phyloP scores from a whole-genome alignment of 805 yeast species.

The Candida silvicultrix region DNA sequence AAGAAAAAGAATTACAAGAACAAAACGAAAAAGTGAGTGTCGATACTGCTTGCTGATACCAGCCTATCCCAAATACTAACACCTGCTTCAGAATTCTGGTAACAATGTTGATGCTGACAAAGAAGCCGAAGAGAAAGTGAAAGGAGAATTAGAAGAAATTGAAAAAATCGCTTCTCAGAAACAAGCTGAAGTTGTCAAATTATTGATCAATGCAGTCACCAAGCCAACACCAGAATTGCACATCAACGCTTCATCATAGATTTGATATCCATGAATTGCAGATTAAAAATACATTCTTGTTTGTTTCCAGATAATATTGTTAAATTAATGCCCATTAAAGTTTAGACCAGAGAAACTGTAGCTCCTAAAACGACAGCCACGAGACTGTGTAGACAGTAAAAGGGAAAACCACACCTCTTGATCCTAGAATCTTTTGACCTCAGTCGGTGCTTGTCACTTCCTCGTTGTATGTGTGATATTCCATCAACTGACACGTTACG shows the following conservation, averaged over 20 bases:
- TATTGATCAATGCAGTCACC: conserved; percentile 73
- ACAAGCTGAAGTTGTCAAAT: conserved; percentile 61
- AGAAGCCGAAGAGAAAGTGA: conserved; percentile 71
- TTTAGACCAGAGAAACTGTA: conserved; percentile 10
- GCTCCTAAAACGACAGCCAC: no score
- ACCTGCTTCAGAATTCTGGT: conserved; percentile 47
- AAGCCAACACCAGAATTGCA: conserved; percentile 81
- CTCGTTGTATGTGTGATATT: conserved; percentile 29
- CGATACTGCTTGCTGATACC: neutral
- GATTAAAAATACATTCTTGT: neutral
- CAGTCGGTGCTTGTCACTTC: no score
- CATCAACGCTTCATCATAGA: conserved; percentile 47
- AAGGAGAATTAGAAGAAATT: conserved; percentile 64
- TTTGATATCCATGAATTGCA: neutral
- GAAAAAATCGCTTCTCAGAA: conserved; percentile 56
- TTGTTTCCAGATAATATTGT: conserved; percentile 23
- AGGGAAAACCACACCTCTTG: no score
- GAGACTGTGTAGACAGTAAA: no score
- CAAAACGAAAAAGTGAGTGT: conserved; percentile 50
- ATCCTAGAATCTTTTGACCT: no score
- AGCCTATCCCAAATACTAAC: neutral
- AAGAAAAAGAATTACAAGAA: conserved; percentile 74
- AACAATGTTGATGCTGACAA: conserved; percentile 70
- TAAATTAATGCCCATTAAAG: conserved; percentile 31
- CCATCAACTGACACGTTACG: conserved; percentile 31